These are phyloP conservation scores for Forsythia viridissima DNA, from an alignment of 257 asterid species.

Conservation along the genomic window DNA sequence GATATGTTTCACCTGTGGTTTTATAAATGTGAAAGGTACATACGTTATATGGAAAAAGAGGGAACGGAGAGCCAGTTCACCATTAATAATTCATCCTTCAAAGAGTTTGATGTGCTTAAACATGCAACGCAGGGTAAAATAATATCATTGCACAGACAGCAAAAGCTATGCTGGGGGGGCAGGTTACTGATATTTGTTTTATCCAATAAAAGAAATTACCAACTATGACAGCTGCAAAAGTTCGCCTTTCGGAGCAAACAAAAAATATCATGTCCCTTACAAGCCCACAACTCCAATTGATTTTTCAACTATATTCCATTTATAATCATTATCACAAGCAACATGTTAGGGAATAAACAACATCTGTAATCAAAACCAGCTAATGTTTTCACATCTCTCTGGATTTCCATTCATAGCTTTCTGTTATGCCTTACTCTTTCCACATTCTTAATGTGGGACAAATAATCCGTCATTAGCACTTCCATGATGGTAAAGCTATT, in stretches of 20 bases:
- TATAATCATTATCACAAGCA: background rate
- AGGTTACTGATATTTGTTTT: slow-evolving; percentile 1
- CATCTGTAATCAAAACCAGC: background rate
- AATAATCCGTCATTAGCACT: background rate
- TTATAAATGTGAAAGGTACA: background rate
- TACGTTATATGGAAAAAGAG: background rate
- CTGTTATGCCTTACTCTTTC: slow-evolving; percentile 1
- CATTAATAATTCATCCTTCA: background rate
- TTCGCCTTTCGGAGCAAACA: background rate
- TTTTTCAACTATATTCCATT: background rate
- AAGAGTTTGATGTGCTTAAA: slow-evolving; percentile 5
- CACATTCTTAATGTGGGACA: slow-evolving; percentile 6
- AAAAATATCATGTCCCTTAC: slow-evolving; percentile 1
- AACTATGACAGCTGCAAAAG: background rate
- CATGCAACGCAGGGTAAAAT: slow-evolving; percentile 15
- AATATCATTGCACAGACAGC: background rate
- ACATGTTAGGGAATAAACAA: background rate
- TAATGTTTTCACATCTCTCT: background rate
- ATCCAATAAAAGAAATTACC: slow-evolving; percentile 8
- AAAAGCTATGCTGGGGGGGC: slow-evolving; percentile 4
- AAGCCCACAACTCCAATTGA: background rate
- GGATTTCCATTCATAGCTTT: background rate
- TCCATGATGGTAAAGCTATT: background rate
- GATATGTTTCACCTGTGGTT: slow-evolving; percentile 80
- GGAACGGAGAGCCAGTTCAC: background rate